Base-by-base conservation (phyloP, 352 stramenopile species). In the Globisporangium yorkense region DNA sequence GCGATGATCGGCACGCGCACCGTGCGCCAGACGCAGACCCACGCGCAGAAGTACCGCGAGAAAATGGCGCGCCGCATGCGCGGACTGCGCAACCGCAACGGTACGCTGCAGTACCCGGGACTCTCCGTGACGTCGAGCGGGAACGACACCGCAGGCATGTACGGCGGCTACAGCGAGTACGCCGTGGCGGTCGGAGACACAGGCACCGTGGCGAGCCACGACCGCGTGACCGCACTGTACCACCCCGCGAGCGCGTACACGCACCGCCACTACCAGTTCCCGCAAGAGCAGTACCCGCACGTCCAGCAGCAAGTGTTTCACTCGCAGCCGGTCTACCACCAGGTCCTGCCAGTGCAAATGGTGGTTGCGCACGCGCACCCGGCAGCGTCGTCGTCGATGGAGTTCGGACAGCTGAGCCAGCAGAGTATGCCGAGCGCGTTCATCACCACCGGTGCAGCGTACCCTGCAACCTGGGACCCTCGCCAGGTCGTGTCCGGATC, bases 391-490 rank as follows among this genome's bases (percentile, higher is more conserved):
- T 56, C 66, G 46, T 74, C 62, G 20, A 56, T 64, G 20, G 71
- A 74, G 44, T 80, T 83, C 53, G 68, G 57, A 49, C 62, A 76
- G 29, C 64, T 76, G 9, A 80, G 62, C 49, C 64, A 68, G 47
- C 70, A 69, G 48, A 75, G 61, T 39, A 76, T 71, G 47, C 74
- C 63, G n/a, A 75, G 61, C 55, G 71, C 71, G 5, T 78, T 75
- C 58, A 56, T 78, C 24, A 67, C 61, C 24, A 72, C 74, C 31
- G 8, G 31, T 40, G 12, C 62, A 3, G 57, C 54, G n/a, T 78
- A 72, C 27, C 66, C 71, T 37, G 39, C 60, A 12, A 65, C 63
- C 3, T 80, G 73, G 68, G 62, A 71, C 24, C 41, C 50, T 10
- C 35, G 21, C 10, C 54, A 49, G 37, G 56, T 54, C 43, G 41